Evolutionary conservation across 139 green algal species (phyloP), one percentile per base, ranked within the genome.

Genomic region (Coelastrella sp.): DNA sequence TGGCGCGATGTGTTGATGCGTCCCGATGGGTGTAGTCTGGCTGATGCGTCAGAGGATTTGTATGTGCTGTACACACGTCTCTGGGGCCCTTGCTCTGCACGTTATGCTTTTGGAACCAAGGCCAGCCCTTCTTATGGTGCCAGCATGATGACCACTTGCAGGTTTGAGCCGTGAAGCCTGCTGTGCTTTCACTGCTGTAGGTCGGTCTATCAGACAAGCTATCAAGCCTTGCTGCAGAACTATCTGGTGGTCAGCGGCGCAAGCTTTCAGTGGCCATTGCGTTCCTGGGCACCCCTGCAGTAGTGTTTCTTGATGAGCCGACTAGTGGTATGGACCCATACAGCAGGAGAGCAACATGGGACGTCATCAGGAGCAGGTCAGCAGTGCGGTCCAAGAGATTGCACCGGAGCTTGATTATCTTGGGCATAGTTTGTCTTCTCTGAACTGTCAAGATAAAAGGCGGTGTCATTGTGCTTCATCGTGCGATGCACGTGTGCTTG

Each of bases 261-360:
- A 96, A 96, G 92, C 93, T 98, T 58, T 94, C 83, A 4, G 95
- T 98, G 76, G 96, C 96, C 22, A 96, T 98, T 47, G 96, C 96
- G 1, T 96, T 98, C 90, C 66, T 98, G 64, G 96, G 96, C 8
- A 75, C 91, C 68, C 96, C 96, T 20, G 73, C 85, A 80, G 90
- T 96, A 13, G 94, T 96, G 19, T 94, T 97, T 61, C 91, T 98
- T 86, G 96, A 98, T 75, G 94, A 96, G 93, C 96, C 96, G 8
- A 98, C 96, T 22, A 95, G 80, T 10, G 96, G 96, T 17, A 98
- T 99, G 96, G 97, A 99, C 90, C 97, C 97, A 54, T 95, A 96
- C 92, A 94, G 93, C 56, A 90, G 96, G 20, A 74, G 94, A 11
- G 92, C 94, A 80, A 97, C 96, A 5, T 99, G 97, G 97, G 94